phyloP scores from a whole-genome alignment of 2,329 filamentous ascomycete genomes.

The Trichocomaceae sp. region DNA sequence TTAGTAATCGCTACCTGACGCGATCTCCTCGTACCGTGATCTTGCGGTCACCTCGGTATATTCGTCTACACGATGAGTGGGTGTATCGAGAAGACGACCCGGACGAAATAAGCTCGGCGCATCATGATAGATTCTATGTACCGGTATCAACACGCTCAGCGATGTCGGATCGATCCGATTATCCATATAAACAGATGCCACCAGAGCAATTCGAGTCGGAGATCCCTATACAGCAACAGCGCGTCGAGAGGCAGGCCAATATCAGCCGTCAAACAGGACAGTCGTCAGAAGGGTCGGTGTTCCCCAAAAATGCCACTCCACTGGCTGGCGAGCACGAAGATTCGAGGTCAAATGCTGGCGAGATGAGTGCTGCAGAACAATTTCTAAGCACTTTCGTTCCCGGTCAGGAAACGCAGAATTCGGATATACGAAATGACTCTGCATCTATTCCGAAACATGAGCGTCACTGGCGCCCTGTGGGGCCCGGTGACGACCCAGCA shows the following conservation, averaged over 20 bases:
- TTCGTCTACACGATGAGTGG: constrained; percentile 5
- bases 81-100: constrained; percentile 2
- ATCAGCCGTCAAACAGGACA: constrained; percentile 1
- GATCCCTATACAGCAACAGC: background rate
- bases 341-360: constrained; percentile 18
- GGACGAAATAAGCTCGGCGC: constrained; percentile 6
- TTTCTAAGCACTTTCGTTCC: constrained; percentile 33
- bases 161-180: background rate
- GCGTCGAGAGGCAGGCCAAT: background rate
- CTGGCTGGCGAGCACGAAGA: background rate
- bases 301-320: constrained; percentile 2
- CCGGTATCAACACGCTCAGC: constrained; percentile 1
- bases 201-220: constrained; percentile 5
- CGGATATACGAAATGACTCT: constrained; percentile 4
- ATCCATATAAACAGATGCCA: background rate
- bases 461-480: background rate
- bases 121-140: constrained; percentile 10
- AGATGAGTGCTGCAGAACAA: constrained; percentile 31
- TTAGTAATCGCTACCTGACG: background rate
- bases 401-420: constrained; percentile 14
- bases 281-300: background rate
- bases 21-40: constrained; percentile 1
- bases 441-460: constrained; percentile 7
- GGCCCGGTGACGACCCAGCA: background rate
- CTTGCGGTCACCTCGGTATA: constrained; percentile 3